Percentiles rank a stretch among this genome's conserved stretches.
These are phyloP conservation scores for Logfia minima DNA, from an alignment of 129 eudicot genomes.

Conservation along the genomic window DNA sequence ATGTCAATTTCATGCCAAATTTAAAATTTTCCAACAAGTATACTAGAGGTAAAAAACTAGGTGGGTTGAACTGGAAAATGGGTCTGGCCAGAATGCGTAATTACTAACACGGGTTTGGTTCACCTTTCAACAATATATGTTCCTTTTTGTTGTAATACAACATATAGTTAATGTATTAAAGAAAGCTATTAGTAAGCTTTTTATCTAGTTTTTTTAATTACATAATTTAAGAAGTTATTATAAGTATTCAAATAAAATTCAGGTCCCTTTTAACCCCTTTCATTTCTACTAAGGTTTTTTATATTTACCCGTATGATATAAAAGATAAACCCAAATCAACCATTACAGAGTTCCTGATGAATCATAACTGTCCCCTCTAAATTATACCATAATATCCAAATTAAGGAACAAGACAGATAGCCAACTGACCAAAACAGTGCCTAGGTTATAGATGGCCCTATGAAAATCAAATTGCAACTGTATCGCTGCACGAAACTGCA, in stretches of 20 bases:
- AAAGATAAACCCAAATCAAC: neutral
- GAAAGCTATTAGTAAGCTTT: neutral
- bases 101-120: neutral
- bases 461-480: conserved; percentile 94
- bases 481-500: conserved; percentile 95
- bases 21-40: neutral
- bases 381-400: conserved; percentile 8
- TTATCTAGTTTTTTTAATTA: neutral
- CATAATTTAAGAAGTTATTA: neutral
- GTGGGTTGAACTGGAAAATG: neutral
- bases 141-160: neutral
- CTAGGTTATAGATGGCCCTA: conserved; percentile 90
- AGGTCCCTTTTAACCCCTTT: neutral
- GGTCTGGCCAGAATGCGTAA: neutral
- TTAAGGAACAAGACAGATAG: neutral
- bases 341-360: neutral
- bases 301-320: neutral
- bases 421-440: conserved; percentile 88
- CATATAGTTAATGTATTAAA: neutral
- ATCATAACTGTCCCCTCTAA: neutral
- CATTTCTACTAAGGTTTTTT: neutral
- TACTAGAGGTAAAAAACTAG: neutral
- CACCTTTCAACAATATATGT: neutral
- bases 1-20: neutral
- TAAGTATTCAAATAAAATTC: neutral